Evolutionary conservation across 1,284 basidiomycete genomes (phyloP), one percentile per base, ranked within the genome.

Genomic region (Volvariella surrecta): DNA sequence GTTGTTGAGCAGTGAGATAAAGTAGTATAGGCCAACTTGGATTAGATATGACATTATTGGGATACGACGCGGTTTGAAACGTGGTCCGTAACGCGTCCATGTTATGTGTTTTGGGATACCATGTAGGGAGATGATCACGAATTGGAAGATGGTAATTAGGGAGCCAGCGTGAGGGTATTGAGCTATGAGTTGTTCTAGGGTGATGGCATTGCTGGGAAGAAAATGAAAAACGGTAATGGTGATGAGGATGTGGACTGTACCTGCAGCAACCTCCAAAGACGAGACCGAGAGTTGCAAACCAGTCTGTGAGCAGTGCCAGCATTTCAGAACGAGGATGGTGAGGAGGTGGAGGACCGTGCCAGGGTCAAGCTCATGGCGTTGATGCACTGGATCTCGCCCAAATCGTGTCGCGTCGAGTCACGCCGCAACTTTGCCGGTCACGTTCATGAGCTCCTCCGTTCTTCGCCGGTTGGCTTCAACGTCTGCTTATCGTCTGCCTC

Each of bases 1-100:
- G 62, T 96, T 97, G 64, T 97, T 97, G 54, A 97, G 67, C 44
- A 83, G 58, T n/a, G 86, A 91, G 45, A 92, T 75, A 4, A 73
- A 60, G 48, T 89, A 83, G 63, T 94, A 95, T 32, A 97, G 69
- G 1, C 71, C 69, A 37, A 96, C 92, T 63, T 96, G 92, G 0
- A 84, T 65, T 16, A 84, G 55, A 70, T 95, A 95, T 8, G 83
- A 69, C 10, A 64, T 60, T 16, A 97, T 58, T 0, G 92, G 90
- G 11, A 96, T 82, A 46, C 68, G 68, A 8, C 85, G 72, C 15
- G 71, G 68, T 50, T 73, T 74, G 16, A 89, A 64, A 8, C 70
- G 68, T 19, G 68, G 71, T 6, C 68, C 67, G 49, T 59, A 64
- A 45, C 54, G 57, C 15, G 63, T 68, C 65, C 61, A 69, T 7